These are phyloP conservation scores for Pichia californica DNA, from an alignment of 805 yeast genomes.

Conservation along the genomic window DNA sequence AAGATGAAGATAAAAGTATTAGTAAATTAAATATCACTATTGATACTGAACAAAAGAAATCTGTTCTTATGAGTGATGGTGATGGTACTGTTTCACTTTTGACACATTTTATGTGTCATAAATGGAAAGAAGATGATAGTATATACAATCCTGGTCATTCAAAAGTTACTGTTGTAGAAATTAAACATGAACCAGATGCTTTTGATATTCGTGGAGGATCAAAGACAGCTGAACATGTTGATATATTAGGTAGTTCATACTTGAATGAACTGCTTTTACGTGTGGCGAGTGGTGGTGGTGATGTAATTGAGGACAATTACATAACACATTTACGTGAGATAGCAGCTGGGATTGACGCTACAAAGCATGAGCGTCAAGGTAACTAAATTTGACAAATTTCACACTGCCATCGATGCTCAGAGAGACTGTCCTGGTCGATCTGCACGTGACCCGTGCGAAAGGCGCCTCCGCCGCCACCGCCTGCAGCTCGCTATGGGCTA, in stretches of 20 bases:
- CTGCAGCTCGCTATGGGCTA: too few species aligned
- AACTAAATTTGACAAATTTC: too few species aligned
- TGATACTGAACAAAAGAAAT: conserved; percentile 52
- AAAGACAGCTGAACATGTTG: conserved; percentile 96
- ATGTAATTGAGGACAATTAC: conserved; percentile 51
- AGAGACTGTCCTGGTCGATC: too few species aligned
- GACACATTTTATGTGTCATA: conserved; percentile 86
- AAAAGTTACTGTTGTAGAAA: conserved; percentile 76
- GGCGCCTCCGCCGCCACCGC: too few species aligned
- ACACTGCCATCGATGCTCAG: too few species aligned
- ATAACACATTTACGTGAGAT: conserved; percentile 45
- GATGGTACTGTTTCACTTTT: conserved; percentile 91
- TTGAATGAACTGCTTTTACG: conserved; percentile 77
- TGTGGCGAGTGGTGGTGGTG: conserved; percentile 80
- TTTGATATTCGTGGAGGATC: conserved; percentile 97
- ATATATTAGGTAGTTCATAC: conserved; percentile 88
- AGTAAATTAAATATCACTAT: conserved; percentile 64
- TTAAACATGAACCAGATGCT: conserved; percentile 87
- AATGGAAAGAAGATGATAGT: conserved; percentile 65
- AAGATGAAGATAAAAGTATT: conserved; percentile 47
- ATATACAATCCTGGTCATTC: conserved; percentile 75
- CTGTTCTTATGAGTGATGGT: conserved; percentile 84
- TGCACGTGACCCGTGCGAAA: too few species aligned
- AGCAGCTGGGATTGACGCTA: conserved; percentile 7
- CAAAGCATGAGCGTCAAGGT: conserved; percentile 1